Evolutionary conservation across 768 basidiomycete species (phyloP).

Genomic region (Trametes cinnabarina): DNA sequence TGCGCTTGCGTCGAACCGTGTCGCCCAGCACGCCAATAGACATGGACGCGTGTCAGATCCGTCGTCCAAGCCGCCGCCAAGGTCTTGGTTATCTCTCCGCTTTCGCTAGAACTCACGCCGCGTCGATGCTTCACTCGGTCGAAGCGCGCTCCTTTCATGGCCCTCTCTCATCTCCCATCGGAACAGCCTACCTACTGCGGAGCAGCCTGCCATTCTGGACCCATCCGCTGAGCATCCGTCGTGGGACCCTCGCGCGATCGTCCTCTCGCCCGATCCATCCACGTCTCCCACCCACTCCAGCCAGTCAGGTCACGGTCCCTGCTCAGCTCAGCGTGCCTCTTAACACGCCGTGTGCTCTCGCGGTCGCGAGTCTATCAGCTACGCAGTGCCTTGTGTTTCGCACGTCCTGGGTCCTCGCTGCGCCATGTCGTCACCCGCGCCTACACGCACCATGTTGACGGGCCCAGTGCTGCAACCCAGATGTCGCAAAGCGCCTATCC

Average conservation of each 20-base stretch:
- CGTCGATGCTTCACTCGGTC: background rate
- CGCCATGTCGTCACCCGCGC: background rate
- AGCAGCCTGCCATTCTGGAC: background rate
- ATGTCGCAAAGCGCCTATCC: background rate
- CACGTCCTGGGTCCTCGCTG: background rate
- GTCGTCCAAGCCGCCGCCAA: constrained; percentile 1
- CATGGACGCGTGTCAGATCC: background rate
- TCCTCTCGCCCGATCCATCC: constrained; percentile 1
- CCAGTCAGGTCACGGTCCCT: background rate
- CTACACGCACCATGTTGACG: background rate
- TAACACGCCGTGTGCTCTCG: background rate
- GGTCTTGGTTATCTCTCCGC: background rate
- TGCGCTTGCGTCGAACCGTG: background rate
- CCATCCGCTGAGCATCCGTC: constrained; percentile 2
- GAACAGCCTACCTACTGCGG: too few relatives aligned
- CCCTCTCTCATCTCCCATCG: too few relatives aligned
- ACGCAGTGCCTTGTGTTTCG: too few relatives aligned
- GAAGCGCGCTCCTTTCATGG: too few relatives aligned
- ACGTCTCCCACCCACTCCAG: constrained; percentile 5
- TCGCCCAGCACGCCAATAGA: too few relatives aligned
- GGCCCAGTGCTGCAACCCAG: background rate
- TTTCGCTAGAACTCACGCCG: background rate
- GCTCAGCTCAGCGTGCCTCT: background rate
- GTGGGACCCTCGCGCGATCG: constrained; percentile 8
- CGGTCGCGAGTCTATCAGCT: too few relatives aligned